Evolutionary conservation across 2,329 filamentous ascomycete genomes (phyloP), one percentile per base, ranked within the genome.

Genomic region (Fusarium continuum): DNA sequence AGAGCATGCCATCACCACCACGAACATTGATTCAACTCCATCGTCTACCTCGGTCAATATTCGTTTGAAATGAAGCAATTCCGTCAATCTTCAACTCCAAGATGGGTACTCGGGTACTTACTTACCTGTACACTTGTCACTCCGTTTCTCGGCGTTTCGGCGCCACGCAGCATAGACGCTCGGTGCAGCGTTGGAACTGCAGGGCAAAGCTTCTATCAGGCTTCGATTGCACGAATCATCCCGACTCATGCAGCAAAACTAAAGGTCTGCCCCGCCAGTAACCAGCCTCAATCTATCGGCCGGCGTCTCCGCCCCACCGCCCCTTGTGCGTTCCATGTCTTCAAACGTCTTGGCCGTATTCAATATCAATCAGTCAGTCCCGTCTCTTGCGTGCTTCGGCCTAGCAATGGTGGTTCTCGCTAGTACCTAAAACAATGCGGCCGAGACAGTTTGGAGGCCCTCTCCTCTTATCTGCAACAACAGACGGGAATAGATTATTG

Each of bases 211-310:
- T 71, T 71, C 69, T 51, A 71, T 70, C 52, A 54, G 55, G 67
- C 67, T 71, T 71, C 69, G 65, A 71, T 69, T 68, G 46, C 65
- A 68, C 67, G 67, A 71, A 68, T 70, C 65, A 58, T 65, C 56
- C 57, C 55, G 55, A 55, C 57, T 58, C 51, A 53, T 62, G 64
- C 61, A 60, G 58, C 38, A 53, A 63, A 32, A 52, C 32, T 43
- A 40, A 38, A 59, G 51, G 38, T n/a, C 31, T 29, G 41, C 48
- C 49, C 40, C 62, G 60, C 55, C 55, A 66, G 57, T 54, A 59
- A 59, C 59, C 36, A 70, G 60, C 62, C 62, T 62, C 54, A 66
- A 55, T 46, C 54, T 26, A 51, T 63, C 35, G 38, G 28, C 45
- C 64, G 68, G 66, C 56, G 61, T 64, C 40, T 45, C 66, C 68